These are phyloP conservation scores for Persicaria maculosa DNA, from an alignment of 148 eudicot species.

Conservation along the genomic window DNA sequence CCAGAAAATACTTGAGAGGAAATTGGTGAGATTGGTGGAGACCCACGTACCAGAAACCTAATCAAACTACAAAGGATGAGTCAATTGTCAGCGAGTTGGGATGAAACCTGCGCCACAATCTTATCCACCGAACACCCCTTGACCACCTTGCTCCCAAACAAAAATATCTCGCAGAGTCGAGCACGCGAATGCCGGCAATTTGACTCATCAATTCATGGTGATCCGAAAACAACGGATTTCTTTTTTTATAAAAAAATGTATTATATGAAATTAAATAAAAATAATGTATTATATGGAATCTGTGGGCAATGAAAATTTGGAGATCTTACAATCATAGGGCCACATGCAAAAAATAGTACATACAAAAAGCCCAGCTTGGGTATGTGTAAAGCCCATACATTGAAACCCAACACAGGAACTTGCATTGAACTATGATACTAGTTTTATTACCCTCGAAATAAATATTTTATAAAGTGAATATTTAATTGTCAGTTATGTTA, in stretches of 20 bases:
- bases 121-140: constrained; percentile 22
- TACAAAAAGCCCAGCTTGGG: not conserved
- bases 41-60: not conserved
- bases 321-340: not conserved
- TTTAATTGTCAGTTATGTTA: too few species aligned
- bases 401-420: not conserved
- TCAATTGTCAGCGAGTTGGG: constrained; percentile 22
- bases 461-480: too few species aligned
- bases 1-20: constrained; percentile 30
- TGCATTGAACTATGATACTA: too few species aligned
- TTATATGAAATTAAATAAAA: too few species aligned
- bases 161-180: constrained; percentile 22
- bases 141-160: not conserved
- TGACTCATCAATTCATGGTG: constrained; percentile 8
- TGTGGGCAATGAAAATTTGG: not conserved
- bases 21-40: constrained; percentile 1
- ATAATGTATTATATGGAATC: too few species aligned
- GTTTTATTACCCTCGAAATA: too few species aligned
- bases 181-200: constrained; percentile 5
- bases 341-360: not conserved
- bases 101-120: constrained; percentile 37
- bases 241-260: too few species aligned
- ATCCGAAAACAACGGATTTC: not conserved
- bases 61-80: not conserved
- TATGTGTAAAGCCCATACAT: not conserved